Evolutionary conservation across 805 yeast genomes (phyloP), one percentile per base, ranked within the genome.

Genomic region (Candida berthetii): DNA sequence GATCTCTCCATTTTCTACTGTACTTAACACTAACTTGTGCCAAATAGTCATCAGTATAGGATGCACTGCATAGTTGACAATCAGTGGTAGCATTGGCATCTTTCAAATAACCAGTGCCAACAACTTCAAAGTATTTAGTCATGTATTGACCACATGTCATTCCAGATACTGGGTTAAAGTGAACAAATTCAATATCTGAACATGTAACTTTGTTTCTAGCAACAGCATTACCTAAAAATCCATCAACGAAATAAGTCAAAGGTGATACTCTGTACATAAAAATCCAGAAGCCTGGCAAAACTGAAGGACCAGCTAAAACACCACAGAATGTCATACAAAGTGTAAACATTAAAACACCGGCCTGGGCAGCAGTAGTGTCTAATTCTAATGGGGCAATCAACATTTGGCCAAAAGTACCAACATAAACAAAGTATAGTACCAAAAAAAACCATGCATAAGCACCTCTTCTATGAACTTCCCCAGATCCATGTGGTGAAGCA

Each of bases 251-350:
- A 48, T 79, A 81, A 1, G 84, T 76, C 48, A 78, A 65, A 18
- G 87, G 85, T 25, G 78, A 74, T 15, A 67, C 68, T 55, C 84
- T 66, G 66, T 80, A 80, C 83, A 80, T 76, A 62, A 78, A 80
- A 25, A 66, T 36, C 84, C 85, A 85, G 66, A 85, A 85, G 2
- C 82, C 75, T n/a, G 90, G 89, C 75, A 76, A 58, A 52, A 65
- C 31, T 53, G 52, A 18, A 61, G 68, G 52, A 54, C 63, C 44
- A 44, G 49, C 52, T 58, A 55, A 49, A 31, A 61, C 61, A 55
- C 65, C 65, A 55, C 64, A 58, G 48, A 60, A 60, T 18, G 36
- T 72, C 61, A 84, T 63, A 20, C 76, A 64, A 69, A 80, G 64
- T 3, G 82, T 74, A 57, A 76, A 80, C 45, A 79, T 54, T 47